Base-by-base conservation (phyloP, 129 eudicot species). In the Deinandra increscens region DNA sequence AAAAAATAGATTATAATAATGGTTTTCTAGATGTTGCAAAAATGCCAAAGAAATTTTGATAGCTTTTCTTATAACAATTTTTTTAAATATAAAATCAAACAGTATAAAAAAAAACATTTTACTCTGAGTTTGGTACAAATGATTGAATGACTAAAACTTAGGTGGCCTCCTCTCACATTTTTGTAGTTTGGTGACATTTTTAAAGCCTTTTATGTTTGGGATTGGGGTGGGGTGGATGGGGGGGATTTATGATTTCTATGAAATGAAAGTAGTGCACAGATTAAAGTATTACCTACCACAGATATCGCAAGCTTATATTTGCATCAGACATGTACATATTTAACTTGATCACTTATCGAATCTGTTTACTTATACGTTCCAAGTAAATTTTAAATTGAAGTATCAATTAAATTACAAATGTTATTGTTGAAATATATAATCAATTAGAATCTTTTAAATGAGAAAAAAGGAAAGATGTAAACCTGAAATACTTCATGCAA, bases 401-500 rank as follows among this genome's bases (percentile, higher is more conserved):
- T 58, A 26, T 13, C 37, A 58, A 11, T 29, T 58, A 29, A 1
- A 0, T 55, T 22, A 12, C 37, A 4, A 12, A 29, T 26, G 38
- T 45, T 45, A 17, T 13, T 38, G 44, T 74, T 51, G 4, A 42
- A 15, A 53, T 53, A 8, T 43, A 42, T 71, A n/a, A 41, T 58
- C 43, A 15, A 68, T 60, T 38, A 60, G 58, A 20, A 49, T 68
- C 14, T 53, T 64, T 36, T 61, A 46, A 72, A 42, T 36, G 18
- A 34, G 31, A 45, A 36, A 1, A 19, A 75, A 83, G 80, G 76
- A 53, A 82, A 71, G 89, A 88, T 86, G 81, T 93, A 81, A 82
- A 93, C 98, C 96, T 93, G 98, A 93, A 93, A 81, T 86, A 93
- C 91, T 93, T 93, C 89, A 88, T 89, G 91, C 98, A 93, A 75